Evolutionary conservation across 495 filamentous ascomycete species (phyloP), one percentile per base, ranked within the genome.

Genomic region (Pyrenula aspistea): DNA sequence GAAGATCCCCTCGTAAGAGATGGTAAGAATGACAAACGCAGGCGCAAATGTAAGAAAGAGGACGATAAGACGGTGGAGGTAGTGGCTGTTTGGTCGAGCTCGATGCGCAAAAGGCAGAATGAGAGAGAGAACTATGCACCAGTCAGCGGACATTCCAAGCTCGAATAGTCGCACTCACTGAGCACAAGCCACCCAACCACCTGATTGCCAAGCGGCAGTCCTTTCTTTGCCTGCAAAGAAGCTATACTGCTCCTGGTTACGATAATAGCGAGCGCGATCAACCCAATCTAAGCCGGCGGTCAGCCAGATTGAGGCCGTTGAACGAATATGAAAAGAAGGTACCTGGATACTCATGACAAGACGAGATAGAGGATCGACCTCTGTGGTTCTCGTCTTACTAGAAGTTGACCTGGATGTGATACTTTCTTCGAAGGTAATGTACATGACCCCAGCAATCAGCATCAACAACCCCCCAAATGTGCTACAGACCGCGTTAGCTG

Each of bases 1-100:
- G 71, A 99, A 99, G 2, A 99, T 76, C 0, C 94, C 93, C 68
- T 99, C 94, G 75, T 95, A 99, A 19, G 91, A 95, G 67, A 96
- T 97, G 22, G 91, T 95, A 58, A 99, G 85, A 62, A 97, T 87
- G 65, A 99, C 87, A 67, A 99, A 99, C 11, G 85, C 85, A 0
- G 94, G 94, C 0, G 91, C 85, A 65, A 95, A 97, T 12, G 91
- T 88, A 49, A 99, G 77, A 75, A 97, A 99, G 47, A 97, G 79
- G 60, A 95, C 80, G 64, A 92, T 76, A 15, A 97, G 76, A 25
- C 91, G 83, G 67, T 97, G 92, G 59, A 97, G 78, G 65, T 96
- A 96, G 71, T 96, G 82, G 59, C 76, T 87, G 67, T 91, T 91
- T 2, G 91, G 87, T 54, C 86, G 83, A 12, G 95, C 63, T 53